Evolutionary conservation across 441 rosid genomes (phyloP).

Genomic region (Populus hybrid): DNA sequence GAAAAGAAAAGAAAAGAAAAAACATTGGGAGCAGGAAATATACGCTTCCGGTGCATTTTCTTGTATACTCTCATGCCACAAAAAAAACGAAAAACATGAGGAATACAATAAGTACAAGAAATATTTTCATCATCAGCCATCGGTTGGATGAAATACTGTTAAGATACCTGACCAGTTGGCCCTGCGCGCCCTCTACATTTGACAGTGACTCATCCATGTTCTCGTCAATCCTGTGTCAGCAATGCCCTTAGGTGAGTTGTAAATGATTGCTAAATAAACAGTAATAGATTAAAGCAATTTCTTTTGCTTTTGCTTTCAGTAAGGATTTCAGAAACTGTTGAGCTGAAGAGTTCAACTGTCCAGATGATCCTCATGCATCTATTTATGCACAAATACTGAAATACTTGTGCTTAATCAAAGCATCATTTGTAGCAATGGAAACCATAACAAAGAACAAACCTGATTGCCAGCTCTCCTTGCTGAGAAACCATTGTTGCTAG

Average conservation of each 20-base stretch:
- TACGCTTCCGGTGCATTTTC: constrained; percentile 10
- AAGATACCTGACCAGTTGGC: constrained; percentile 78
- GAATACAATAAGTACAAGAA: constrained; percentile 80
- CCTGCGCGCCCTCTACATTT: constrained; percentile 92
- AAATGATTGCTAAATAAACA: not conserved
- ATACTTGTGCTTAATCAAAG: not conserved
- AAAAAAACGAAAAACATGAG: constrained; percentile 91
- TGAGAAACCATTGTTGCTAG: constrained; percentile 92
- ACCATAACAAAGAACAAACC: constrained; percentile 38
- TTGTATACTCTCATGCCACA: constrained; percentile 59
- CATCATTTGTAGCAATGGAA: not conserved
- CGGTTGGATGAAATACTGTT: constrained; percentile 91
- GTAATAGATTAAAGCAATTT: not conserved
- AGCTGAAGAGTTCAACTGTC: not conserved
- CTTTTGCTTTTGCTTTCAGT: not conserved
- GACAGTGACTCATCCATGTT: constrained; percentile 85
- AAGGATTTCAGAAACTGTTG: not conserved
- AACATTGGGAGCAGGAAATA: not conserved
- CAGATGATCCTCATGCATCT: constrained; percentile 3
- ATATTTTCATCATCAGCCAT: constrained; percentile 96
- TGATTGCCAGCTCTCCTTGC: constrained; percentile 94
- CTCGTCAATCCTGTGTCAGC: constrained; percentile 76
- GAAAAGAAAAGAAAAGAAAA: too few relatives aligned
- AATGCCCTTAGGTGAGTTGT: not conserved
- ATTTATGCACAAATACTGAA: too few relatives aligned